Conservation (phyloP, 2,329 filamentous ascomycete genomes). For the Paraphoma chrysanthemicola region DNA sequence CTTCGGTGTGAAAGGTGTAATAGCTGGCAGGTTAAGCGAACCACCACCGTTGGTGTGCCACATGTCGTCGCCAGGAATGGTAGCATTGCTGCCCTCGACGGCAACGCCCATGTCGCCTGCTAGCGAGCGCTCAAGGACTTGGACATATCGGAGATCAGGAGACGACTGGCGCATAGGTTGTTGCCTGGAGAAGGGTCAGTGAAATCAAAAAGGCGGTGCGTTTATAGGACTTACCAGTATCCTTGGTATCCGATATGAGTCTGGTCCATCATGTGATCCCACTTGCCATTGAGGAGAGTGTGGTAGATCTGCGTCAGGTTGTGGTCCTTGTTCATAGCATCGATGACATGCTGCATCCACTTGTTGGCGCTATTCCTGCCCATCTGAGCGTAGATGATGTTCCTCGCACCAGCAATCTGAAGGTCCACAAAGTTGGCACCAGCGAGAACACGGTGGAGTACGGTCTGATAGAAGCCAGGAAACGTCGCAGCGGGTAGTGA, state of each 20-base stretch:
- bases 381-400: conserved; percentile 45
- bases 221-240: conserved; percentile 49
- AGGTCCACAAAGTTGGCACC: conserved; percentile 64
- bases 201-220: not conserved
- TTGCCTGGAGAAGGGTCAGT: conserved; percentile 56
- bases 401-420: conserved; percentile 46
- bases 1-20: conserved; percentile 43
- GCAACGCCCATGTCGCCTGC: conserved; percentile 69
- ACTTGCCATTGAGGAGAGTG: conserved; percentile 45
- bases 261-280: conserved; percentile 51
- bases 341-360: conserved; percentile 45
- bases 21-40: conserved; percentile 37
- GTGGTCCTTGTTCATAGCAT: conserved; percentile 47
- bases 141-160: conserved; percentile 67
- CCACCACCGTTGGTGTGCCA: conserved; percentile 60
- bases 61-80: conserved; percentile 70
- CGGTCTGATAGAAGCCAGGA: conserved; percentile 68
- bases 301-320: conserved; percentile 46
- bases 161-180: conserved; percentile 75
- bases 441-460: conserved; percentile 66
- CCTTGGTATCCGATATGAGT: conserved; percentile 50
- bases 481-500: conserved; percentile 58
- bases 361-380: conserved; percentile 48
- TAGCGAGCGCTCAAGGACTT: conserved; percentile 63
- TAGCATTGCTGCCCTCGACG: conserved; percentile 70